phyloP scores from a whole-genome alignment of 306 rosid species.

The Pyrus pyrifolia region DNA sequence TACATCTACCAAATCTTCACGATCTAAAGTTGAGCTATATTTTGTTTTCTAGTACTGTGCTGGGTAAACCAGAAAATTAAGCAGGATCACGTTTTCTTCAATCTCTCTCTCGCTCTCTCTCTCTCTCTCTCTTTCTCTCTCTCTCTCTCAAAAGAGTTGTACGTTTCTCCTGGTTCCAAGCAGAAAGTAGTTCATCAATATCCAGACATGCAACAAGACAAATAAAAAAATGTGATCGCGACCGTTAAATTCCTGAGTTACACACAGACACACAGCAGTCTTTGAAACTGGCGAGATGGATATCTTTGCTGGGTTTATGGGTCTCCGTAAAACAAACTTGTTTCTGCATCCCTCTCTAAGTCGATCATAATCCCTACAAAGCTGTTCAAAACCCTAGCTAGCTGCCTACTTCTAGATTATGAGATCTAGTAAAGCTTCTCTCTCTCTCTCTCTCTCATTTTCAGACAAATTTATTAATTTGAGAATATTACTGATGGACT shows the following conservation, averaged over 20 bases:
- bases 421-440: neutral
- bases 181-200: neutral
- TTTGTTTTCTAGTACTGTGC: neutral
- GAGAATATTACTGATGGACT: neutral
- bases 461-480: neutral
- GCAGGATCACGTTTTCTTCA: neutral
- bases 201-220: neutral
- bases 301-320: neutral
- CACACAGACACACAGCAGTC: neutral
- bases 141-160: neutral
- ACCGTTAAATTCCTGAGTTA: neutral
- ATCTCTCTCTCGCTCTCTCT: neutral
- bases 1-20: neutral
- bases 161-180: neutral
- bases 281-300: neutral
- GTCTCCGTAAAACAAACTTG: neutral
- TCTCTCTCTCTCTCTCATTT: neutral
- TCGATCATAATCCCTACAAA: neutral
- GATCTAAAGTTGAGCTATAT: neutral
- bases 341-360: neutral
- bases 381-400: neutral
- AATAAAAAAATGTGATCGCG: neutral
- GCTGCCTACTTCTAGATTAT: neutral
- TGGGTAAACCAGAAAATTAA: neutral
- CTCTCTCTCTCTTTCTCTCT: neutral